Base-by-base conservation (phyloP, 2,329 filamentous ascomycete species). In the Aspergillus jensenii region DNA sequence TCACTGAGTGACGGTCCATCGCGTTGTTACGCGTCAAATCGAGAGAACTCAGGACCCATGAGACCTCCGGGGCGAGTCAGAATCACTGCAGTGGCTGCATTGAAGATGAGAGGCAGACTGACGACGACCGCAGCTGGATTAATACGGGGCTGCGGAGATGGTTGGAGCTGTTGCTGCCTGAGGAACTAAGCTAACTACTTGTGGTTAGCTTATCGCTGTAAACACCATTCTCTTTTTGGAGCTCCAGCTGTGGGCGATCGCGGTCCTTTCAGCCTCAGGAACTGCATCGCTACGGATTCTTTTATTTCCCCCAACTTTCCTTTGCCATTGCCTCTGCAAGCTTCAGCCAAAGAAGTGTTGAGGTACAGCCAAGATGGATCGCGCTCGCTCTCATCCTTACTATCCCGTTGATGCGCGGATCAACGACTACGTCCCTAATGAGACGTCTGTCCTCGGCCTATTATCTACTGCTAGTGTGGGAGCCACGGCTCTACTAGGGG, bases 401-500 rank as follows among this genome's bases (percentile, higher is more conserved):
- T 91, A 89, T 68, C 90, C 90, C 5, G 69, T 87, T 21, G 83
- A 85, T 53, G 82, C 85, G 39, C 75, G 79, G 17, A 83, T 93
- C 58, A 74, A 81, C 3, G 82, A 80, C 59, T 92, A 90, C 73
- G 75, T 85, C 44, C 82, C 86, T 65, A 93, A 93, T 71, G 82
- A 86, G 59, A 81, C 82, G 68, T 78, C 81, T 47, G 82, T 89
- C 5, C 69, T 81, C 1, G 76, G 81, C 5, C 80, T 93, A 6
- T 79, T 91, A 11, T 72, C 74, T 39, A 78, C 80, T 55, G 91
- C 92, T 66, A 79, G 81, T 11, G 76, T 77, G 5, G 82, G 82
- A 21, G 86, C 84, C 67, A 73, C 77, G 0, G 74, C 74, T 39
- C 81, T 91, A 59, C 82, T 93, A 59, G 73, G 79, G 23, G 67